Base-by-base conservation (phyloP, 2,329 filamentous ascomycete species). In the Ophiognomonia clavigignenti-juglandacearum region DNA sequence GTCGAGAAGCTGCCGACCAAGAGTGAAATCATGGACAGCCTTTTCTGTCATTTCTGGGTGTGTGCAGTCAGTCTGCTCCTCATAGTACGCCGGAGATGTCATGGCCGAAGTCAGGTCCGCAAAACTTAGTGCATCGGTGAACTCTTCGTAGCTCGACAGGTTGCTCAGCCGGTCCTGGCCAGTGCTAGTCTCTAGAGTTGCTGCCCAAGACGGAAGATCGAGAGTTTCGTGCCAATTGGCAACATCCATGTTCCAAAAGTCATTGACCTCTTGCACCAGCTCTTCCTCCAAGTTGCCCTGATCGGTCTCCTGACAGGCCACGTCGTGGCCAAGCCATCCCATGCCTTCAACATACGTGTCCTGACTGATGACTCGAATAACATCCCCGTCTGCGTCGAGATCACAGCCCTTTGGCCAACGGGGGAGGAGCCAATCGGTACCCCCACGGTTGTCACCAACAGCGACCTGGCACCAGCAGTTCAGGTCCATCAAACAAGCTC, bases 391-490 rank as follows among this genome's bases (percentile, higher is more conserved):
- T 43, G 78, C 71, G 57, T 92, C 83, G 3, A 83, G 59, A 58
- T 92, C 86, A 20, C 74, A 74, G 0, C 86, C 86, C 37, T 75
- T 78, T 8, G 88, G 86, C 82, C 84, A 92, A 47, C 85, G 77
- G 39, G 85, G 80, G 56, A 86, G 83, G 57, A 95, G 88, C 92
- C 95, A 98, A 57, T 92, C 87, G 37, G 95, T 78, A 0, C 93
- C 92, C 18, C 87, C 86, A 56, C 86, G 86, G n/a, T 81, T 74
- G 61, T 96, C 93, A 5, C 93, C 95, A 9, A 98, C 82, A 0
- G 86, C 89, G 66, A 97, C 90, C 63, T 98, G 93, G 62, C 95
- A 98, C 92, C 92, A 98, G 61, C 95, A 93, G 61, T 95, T 85
- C 23, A 98, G 75, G 52, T 97, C 90, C 47, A 78, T 83, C 40